Base-by-base conservation (phyloP, 306 rosid species). In the Rosa persica region DNA sequence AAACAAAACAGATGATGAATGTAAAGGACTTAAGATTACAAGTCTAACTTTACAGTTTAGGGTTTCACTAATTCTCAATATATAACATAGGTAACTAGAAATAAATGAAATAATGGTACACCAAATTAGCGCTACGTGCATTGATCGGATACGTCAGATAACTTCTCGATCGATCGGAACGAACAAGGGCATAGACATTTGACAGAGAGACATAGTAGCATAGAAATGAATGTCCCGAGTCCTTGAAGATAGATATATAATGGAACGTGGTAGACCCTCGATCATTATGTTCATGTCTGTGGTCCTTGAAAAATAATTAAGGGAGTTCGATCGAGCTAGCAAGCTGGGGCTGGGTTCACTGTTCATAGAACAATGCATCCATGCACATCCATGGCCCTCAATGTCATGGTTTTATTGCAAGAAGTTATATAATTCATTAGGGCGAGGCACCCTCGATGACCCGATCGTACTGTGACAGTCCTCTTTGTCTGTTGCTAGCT, bases 401-500 rank as follows among this genome's bases (percentile, higher is more conserved):
- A 2, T 25, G 38, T 25, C 39, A 25, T 72, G 43, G 76, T 75
- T 81, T 86, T 76, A 68, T 87, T 8, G 75, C 67, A 46, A 39
- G 65, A 15, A 46, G 38, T 12, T 60, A 5, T 12, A 61, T 25
- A 61, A 61, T 12, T 61, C 3, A 4, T 61, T 61, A 12, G 39
- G 20, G 39, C 12, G 67, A 12, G 19, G 17, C 67, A 60, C 20
- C 67, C 30, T 61, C 39, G 8, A 60, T 25, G 67, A 60, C 67
- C 68, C n/a, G 3, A 5, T 30, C 43, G 69, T 64, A 34, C 69
- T 52, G 76, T 47, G 82, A 81, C 72, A 72, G 74, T 46, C 44
- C 23, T 57, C 49, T 58, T 61, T 83, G 81, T 82, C 88, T 65
- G 49, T 73, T 76, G 70, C 67, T 34, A 40, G 67, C 36, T 23